Evolutionary conservation across 768 basidiomycete genomes (phyloP), one percentile per base, ranked within the genome.

Genomic region (Amanita subjunquillea): DNA sequence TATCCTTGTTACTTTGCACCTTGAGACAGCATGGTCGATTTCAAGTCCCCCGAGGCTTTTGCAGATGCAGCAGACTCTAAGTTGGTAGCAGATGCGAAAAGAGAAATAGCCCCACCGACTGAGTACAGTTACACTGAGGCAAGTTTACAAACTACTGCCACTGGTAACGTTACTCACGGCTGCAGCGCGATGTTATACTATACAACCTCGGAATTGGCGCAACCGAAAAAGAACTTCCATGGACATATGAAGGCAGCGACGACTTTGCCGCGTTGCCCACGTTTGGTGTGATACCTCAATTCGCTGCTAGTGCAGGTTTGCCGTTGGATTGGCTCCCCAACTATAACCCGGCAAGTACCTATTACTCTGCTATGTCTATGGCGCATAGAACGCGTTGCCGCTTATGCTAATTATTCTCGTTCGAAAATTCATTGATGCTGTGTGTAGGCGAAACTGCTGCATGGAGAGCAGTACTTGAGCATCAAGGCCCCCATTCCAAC

Each of bases 161-260:
- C 17, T 17, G 17, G 17, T 20, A 4, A 17, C 17, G n/a, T n/a
- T 6, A 8, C 27, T 23, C 25, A n/a, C 47, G 17, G 4, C 37
- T 34, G 25, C 50, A 78, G 72, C 78, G 88, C 27, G 93, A 98
- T 63, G 80, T 97, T 36, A 87, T 96, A 57, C 72, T 98, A 8
- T 99, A 98, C 72, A 97, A 97, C 68, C 74, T 98, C 34, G 94
- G 95, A 36, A 69, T 98, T 53, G 96, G 96, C 9, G 96, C 94
- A 22, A 94, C 86, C 1, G 93, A 87, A 69, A 80, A 87, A 60
- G 93, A 99, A 54, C 77, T 97, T 5, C 82, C 91, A 57, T 92
- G 91, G 86, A 83, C 84, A 9, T 98, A 82, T 60, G 96, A 99
- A 69, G 83, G 85, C 39, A 77, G 91, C 63, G 91, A 93, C 43